Conservation (phyloP, 371 early-diverging fungal species). For the Mucor indicus region DNA sequence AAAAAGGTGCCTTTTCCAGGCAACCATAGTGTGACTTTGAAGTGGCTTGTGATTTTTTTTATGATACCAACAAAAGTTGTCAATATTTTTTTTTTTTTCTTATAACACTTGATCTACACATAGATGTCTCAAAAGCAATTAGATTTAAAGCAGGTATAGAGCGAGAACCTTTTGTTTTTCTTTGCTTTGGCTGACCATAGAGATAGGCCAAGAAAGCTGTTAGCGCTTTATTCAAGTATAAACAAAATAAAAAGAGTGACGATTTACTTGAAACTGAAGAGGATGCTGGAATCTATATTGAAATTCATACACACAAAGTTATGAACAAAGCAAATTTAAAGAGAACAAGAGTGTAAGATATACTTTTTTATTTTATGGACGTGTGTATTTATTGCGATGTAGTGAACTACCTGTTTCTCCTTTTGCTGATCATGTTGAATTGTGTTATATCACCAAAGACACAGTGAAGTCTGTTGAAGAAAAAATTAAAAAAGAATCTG, state of each 20-base stretch:
- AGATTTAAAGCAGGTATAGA: constrained; percentile 12
- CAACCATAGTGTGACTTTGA: neutral
- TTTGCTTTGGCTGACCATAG: neutral
- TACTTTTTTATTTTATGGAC: neutral
- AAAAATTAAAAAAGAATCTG: constrained; percentile 2
- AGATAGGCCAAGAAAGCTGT: constrained; percentile 25
- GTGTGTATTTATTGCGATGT: neutral
- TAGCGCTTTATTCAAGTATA: constrained; percentile 18
- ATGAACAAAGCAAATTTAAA: constrained; percentile 12
- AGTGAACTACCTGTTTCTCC: constrained; percentile 10
- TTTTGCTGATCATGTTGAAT: constrained; percentile 6
- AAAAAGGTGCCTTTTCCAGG: neutral
- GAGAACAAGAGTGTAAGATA: constrained; percentile 8
- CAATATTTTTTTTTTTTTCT: neutral
- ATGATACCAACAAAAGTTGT: neutral
- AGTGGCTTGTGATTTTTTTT: neutral
- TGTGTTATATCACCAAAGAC: constrained; percentile 18
- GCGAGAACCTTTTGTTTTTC: neutral
- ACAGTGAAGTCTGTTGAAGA: constrained; percentile 1
- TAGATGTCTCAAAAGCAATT: constrained; percentile 9
- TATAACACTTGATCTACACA: neutral
- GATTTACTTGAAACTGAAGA: constrained; percentile 14
- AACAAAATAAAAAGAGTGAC: constrained; percentile 1
- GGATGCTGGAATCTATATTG: constrained; percentile 6
- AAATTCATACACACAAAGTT: constrained; percentile 17